Evolutionary conservation across 2,329 filamentous ascomycete species (phyloP), one percentile per base, ranked within the genome.

Genomic region (Verticillium nubilum): DNA sequence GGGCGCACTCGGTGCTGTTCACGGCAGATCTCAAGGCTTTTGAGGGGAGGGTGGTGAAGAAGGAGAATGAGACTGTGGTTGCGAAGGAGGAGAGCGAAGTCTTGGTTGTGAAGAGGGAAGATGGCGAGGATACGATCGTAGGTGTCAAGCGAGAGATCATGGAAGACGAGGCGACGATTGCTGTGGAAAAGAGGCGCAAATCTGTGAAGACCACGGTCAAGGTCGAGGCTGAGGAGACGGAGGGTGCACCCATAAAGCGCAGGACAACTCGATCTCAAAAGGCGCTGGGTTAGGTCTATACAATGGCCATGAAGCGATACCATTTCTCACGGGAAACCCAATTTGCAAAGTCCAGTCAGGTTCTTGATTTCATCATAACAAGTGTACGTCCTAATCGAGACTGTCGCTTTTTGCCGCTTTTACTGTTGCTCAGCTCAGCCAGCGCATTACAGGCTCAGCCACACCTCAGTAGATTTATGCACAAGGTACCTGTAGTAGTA

Each of bases 1-100:
- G 96, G 96, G 95, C 96, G 10, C 95, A 99, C 76, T 96, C 91
- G 2, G 95, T 99, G 9, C 80, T 99, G 13, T 99, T 99, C 69
- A 96, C 95, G 0, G 96, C 95, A 0, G 93, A 99, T 69, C 74
- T 99, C 59, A 90, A 86, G 69, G 85, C 91, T 0, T 98, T 98
- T 68, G 88, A 92, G 0, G 89, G 91, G 64, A 81, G 83, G 25
- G 59, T 61, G 13, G 56, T 60, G 10, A 65, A 69, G 31, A 29
- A 62, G 31, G 61, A 61, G 23, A 23, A 13, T 1, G 42, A 63
- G 6, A 59, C 61, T 19, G 58, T 67, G 2, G 65, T 62, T 26
- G 28, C 64, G 58, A 58, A 53, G 31, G 71, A 72, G 52, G 64
- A 67, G 33, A n/a, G 25, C 3, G 52, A 53, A 5, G 15, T 15